A percentile compares a stretch with the other conserved stretches of the same genome.
These are phyloP conservation scores for Globisporangium spiculum DNA, from an alignment of 352 stramenopile species.

Conservation along the genomic window DNA sequence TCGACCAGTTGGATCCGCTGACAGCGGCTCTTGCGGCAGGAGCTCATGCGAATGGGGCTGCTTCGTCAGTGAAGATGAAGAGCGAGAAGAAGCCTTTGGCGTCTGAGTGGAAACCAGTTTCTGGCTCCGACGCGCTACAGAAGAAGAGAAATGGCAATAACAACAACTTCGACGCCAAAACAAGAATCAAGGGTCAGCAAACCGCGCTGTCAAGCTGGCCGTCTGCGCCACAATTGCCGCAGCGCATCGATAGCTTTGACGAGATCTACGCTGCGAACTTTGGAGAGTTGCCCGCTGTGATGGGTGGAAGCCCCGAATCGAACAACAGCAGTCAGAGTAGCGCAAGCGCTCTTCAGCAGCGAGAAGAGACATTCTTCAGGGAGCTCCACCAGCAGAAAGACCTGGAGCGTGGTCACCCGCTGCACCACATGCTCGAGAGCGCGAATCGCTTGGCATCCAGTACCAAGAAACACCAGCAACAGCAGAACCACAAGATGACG, in stretches of 20 bases:
- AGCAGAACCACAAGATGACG: constrained; percentile 22
- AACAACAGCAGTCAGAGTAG: constrained; percentile 3
- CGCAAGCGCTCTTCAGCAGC: constrained; percentile 17
- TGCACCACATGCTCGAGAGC: constrained; percentile 76
- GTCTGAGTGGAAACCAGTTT: constrained; percentile 60
- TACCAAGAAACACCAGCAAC: constrained; percentile 35
- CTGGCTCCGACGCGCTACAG: constrained; percentile 9
- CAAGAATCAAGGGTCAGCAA: constrained; percentile 11
- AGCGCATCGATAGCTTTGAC: constrained; percentile 58
- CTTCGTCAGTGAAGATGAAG: constrained; percentile 6
- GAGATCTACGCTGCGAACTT: constrained; percentile 31
- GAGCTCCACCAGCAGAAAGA: constrained; percentile 65
- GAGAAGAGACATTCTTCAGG: constrained; percentile 70
- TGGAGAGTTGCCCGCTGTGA: constrained; percentile 8
- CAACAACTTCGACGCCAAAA: neutral
- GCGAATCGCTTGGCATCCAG: constrained; percentile 37
- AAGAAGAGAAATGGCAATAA: constrained; percentile 21
- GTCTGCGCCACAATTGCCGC: constrained; percentile 47
- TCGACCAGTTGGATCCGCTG: constrained; percentile 43
- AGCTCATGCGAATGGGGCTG: constrained; percentile 3
- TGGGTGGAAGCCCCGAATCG: neutral
- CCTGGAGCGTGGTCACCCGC: constrained; percentile 41
- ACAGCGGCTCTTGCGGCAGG: constrained; percentile 4
- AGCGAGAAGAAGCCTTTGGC: constrained; percentile 39
- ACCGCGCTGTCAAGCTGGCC: constrained; percentile 34